phyloP scores from a whole-genome alignment of 176 grass and related monocot genomes.

The Zoysia japonica region DNA sequence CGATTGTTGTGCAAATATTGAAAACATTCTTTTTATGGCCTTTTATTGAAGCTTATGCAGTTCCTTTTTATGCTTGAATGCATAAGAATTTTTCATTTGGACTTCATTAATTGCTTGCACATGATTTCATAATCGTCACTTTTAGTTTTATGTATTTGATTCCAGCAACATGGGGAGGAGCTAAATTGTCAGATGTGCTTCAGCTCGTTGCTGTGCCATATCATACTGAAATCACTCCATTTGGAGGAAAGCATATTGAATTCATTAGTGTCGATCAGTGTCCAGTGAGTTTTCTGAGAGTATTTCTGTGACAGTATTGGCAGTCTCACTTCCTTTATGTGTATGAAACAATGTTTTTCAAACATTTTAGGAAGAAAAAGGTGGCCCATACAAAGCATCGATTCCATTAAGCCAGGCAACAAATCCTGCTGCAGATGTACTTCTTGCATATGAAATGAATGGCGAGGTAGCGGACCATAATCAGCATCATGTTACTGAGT shows the following conservation, averaged over 20 bases:
- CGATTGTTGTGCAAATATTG: background rate
- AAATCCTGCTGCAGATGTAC: constrained; percentile 73
- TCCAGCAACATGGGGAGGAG: constrained; percentile 68
- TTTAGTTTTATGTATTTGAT: background rate
- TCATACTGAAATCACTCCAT: constrained; percentile 42
- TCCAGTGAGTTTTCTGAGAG: constrained; percentile 45
- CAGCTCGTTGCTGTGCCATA: constrained; percentile 49
- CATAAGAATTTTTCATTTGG: background rate
- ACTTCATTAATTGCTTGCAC: background rate
- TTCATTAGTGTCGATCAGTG: constrained; percentile 67
- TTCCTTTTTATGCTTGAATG: background rate
- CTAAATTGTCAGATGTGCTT: constrained; percentile 67
- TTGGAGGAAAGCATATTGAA: constrained; percentile 61
- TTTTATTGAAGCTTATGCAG: background rate
- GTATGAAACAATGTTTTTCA: background rate
- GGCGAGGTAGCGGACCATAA: constrained; percentile 51
- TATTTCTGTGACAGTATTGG: background rate
- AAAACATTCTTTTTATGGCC: background rate
- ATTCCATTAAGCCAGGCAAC: constrained; percentile 65
- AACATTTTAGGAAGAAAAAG: constrained; percentile 70
- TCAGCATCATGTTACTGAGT: background rate
- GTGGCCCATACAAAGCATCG: constrained; percentile 82
- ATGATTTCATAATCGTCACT: background rate
- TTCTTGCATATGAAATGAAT: constrained; percentile 93
- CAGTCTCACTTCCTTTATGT: background rate